phyloP scores from a whole-genome alignment of 1,284 basidiomycete genomes.

The Sphagnurus paluster region DNA sequence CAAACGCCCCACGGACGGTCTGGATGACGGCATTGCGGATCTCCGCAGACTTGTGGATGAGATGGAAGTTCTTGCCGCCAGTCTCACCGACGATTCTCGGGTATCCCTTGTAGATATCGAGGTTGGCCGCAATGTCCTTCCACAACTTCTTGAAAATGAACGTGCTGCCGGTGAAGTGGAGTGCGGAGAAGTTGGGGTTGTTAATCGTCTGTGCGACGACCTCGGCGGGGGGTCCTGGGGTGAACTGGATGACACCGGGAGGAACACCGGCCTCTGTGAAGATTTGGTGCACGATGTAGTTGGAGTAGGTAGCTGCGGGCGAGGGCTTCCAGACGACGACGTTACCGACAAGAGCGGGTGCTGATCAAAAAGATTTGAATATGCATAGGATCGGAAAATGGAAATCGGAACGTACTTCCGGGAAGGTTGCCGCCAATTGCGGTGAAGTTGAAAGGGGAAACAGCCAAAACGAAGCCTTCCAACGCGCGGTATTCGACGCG shows the following conservation, averaged over 20 bases:
- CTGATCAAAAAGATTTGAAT: slow-evolving; percentile 35
- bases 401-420: slow-evolving; percentile 47
- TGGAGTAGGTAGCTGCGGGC: slow-evolving; percentile 92
- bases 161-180: slow-evolving; percentile 98
- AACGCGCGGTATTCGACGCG: slow-evolving; percentile 95
- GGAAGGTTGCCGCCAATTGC: slow-evolving; percentile 94
- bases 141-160: slow-evolving; percentile 93
- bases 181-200: slow-evolving; percentile 80
- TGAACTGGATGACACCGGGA: slow-evolving; percentile 95
- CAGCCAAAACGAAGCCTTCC: slow-evolving; percentile 96
- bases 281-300: slow-evolving; percentile 92
- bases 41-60: slow-evolving; percentile 89
- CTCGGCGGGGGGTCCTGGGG: slow-evolving; percentile 83
- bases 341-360: slow-evolving; percentile 93
- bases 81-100: slow-evolving; percentile 97
- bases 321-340: slow-evolving; percentile 98
- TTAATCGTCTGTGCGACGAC: slow-evolving; percentile 82
- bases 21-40: slow-evolving; percentile 88
- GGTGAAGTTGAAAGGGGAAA: slow-evolving; percentile 99
- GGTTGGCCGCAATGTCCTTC: slow-evolving; percentile 91
- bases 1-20: slow-evolving; percentile 88
- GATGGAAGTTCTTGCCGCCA: slow-evolving; percentile 98
- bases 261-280: slow-evolving; percentile 94
- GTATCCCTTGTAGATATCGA: slow-evolving; percentile 86
- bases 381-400: slow-evolving; percentile 1